phyloP scores from a whole-genome alignment of 2,329 filamentous ascomycete species.

The Fusarium phyllophilum region DNA sequence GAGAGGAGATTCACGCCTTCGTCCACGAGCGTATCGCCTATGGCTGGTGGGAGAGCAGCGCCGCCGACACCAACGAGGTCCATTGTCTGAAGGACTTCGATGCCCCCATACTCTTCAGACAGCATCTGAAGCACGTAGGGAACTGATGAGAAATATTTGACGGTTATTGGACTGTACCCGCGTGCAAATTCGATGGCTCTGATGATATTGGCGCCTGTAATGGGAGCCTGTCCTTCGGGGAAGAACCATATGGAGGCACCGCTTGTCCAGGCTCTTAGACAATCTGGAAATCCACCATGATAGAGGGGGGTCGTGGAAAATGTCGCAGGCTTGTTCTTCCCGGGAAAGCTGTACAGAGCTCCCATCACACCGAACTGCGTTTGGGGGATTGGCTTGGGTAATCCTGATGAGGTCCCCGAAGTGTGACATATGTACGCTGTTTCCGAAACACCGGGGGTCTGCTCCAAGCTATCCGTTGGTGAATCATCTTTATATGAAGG shows the following conservation, averaged over 20 bases:
- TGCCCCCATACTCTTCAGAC: slow-evolving; percentile 53
- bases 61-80: slow-evolving; percentile 72
- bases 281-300: slow-evolving; percentile 72
- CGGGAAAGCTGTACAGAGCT: slow-evolving; percentile 60
- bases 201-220: slow-evolving; percentile 65
- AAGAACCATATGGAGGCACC: slow-evolving; percentile 71
- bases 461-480: neutral
- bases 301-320: slow-evolving; percentile 75
- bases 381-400: slow-evolving; percentile 71
- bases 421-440: slow-evolving; percentile 71
- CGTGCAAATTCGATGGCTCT: slow-evolving; percentile 56
- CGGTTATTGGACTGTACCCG: slow-evolving; percentile 32
- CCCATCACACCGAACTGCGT: slow-evolving; percentile 64
- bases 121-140: slow-evolving; percentile 68
- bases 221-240: slow-evolving; percentile 63
- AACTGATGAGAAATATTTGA: slow-evolving; percentile 71
- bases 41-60: slow-evolving; percentile 62
- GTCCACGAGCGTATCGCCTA: slow-evolving; percentile 64
- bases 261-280: slow-evolving; percentile 70
- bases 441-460: slow-evolving; percentile 37
- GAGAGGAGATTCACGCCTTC: slow-evolving; percentile 67
- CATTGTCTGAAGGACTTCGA: slow-evolving; percentile 60
- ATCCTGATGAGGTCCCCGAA: slow-evolving; percentile 71
- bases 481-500: slow-evolving; percentile 3
- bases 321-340: slow-evolving; percentile 55